Conservation (phyloP, 805 yeast species). For the Candida qinlingensis region DNA sequence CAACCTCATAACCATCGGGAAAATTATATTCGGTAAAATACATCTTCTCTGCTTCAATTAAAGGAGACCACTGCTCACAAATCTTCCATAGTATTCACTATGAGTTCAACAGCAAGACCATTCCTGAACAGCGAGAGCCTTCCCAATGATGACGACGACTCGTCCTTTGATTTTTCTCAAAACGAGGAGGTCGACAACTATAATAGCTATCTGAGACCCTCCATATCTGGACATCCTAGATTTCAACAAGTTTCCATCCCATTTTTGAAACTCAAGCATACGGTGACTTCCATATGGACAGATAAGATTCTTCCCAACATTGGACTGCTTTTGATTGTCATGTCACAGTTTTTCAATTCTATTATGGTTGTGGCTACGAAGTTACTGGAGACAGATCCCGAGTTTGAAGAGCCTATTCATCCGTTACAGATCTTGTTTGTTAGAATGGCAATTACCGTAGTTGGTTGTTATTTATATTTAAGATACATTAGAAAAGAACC, state of each 20-base stretch:
- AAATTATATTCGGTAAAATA: not conserved
- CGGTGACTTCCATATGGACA: not conserved
- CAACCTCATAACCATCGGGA: too few relatives aligned
- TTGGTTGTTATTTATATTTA: slow-evolving; percentile 55
- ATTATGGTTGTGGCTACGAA: slow-evolving; percentile 74
- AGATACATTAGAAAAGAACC: slow-evolving; percentile 44
- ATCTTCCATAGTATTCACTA: not conserved
- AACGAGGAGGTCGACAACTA: not conserved
- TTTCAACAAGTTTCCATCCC: not conserved
- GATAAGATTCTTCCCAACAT: slow-evolving; percentile 18
- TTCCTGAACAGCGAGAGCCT: slow-evolving; percentile 1
- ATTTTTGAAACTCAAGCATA: not conserved
- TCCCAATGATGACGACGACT: slow-evolving; percentile 7
- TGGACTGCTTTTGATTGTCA: slow-evolving; percentile 54
- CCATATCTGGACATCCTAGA: not conserved
- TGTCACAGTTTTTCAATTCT: slow-evolving; percentile 70
- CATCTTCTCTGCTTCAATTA: not conserved
- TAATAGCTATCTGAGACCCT: not conserved
- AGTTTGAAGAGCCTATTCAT: slow-evolving; percentile 54
- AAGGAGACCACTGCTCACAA: not conserved
- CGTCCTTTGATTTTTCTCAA: not conserved
- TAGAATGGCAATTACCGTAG: slow-evolving; percentile 69
- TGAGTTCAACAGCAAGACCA: not conserved
- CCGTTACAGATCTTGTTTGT: slow-evolving; percentile 75
- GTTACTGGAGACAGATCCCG: slow-evolving; percentile 61